phyloP scores from a whole-genome alignment of 257 asterid species.

The Rauvolfia tetraphylla region DNA sequence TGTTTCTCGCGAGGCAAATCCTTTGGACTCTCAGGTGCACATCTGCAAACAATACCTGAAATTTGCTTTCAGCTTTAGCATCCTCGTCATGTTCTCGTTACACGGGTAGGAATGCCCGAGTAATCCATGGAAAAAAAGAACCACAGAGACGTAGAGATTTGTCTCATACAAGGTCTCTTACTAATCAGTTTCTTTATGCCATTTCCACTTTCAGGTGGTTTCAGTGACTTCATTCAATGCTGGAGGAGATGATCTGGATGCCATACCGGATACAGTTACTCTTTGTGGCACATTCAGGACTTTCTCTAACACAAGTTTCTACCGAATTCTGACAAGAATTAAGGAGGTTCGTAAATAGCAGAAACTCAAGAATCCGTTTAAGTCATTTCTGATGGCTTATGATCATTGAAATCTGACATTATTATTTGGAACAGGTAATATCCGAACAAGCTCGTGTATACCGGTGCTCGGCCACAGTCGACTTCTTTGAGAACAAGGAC shows the following conservation, averaged over 20 bases:
- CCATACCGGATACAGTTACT: conserved; percentile 36
- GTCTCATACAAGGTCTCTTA: too few species aligned
- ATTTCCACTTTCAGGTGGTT: conserved; percentile 47
- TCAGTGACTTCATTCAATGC: conserved; percentile 71
- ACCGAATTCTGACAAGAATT: conserved; percentile 59
- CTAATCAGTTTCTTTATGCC: background rate
- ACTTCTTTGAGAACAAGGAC: conserved; percentile 63
- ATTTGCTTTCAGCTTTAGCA: background rate
- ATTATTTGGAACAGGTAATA: conserved; percentile 49
- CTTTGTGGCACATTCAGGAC: conserved; percentile 88
- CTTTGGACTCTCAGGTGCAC: conserved; percentile 81
- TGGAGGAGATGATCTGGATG: conserved; percentile 52
- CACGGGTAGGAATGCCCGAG: too few species aligned
- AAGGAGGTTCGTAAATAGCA: conserved; percentile 64
- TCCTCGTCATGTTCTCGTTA: too few species aligned
- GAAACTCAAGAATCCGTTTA: background rate
- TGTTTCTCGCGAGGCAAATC: conserved; percentile 86
- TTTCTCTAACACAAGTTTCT: conserved; percentile 59
- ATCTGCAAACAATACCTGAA: background rate
- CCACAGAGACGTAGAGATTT: background rate
- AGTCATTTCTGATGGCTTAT: background rate
- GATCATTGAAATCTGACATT: background rate
- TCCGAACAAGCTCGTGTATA: conserved; percentile 68
- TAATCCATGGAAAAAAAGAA: background rate
- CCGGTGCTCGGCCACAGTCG: conserved; percentile 70